Conservation (phyloP, 768 basidiomycete genomes). For the Sarcomyxa edulis region DNA sequence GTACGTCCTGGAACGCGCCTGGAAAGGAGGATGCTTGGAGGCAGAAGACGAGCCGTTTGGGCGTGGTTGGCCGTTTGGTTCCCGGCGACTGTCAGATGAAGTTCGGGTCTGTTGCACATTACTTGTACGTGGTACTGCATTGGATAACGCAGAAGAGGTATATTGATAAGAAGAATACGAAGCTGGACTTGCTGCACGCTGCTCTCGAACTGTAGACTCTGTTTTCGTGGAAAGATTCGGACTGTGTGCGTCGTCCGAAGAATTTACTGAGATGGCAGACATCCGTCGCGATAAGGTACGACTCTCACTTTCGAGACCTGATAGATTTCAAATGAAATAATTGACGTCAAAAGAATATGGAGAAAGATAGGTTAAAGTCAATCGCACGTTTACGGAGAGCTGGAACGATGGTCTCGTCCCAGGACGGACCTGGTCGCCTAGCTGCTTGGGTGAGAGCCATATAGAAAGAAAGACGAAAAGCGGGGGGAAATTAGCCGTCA, state of each 20-base stretch:
- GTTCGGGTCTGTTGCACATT: slow-evolving; percentile 4
- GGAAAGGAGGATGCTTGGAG: slow-evolving; percentile 29
- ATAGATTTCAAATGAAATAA: slow-evolving; percentile 9
- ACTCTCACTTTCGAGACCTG: slow-evolving; percentile 80
- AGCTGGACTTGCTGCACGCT: slow-evolving; percentile 7
- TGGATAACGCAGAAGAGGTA: too few species aligned
- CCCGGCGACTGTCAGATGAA: background rate
- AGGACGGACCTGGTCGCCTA: slow-evolving; percentile 44
- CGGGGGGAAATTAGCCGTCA: too few species aligned
- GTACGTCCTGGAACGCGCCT: slow-evolving; percentile 59
- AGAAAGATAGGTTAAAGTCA: slow-evolving; percentile 3
- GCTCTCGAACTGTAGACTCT: slow-evolving; percentile 16
- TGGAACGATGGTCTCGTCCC: slow-evolving; percentile 84
- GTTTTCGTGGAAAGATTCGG: slow-evolving; percentile 29
- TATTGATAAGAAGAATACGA: slow-evolving; percentile 3
- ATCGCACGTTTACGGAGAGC: slow-evolving; percentile 71
- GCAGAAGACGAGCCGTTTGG: slow-evolving; percentile 23
- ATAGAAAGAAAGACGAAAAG: too few species aligned
- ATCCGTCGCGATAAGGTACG: slow-evolving; percentile 71
- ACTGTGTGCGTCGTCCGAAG: slow-evolving; percentile 45
- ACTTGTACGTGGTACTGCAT: slow-evolving; percentile 7
- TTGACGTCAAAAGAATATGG: slow-evolving; percentile 5
- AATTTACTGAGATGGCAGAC: slow-evolving; percentile 66
- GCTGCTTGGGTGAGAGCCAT: slow-evolving; percentile 43
- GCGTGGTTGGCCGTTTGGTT: slow-evolving; percentile 16